A percentile compares a stretch with the other conserved stretches of the same genome.
phyloP scores from a whole-genome alignment of 2,329 filamentous ascomycete species.

The Escovopsis sp. region DNA sequence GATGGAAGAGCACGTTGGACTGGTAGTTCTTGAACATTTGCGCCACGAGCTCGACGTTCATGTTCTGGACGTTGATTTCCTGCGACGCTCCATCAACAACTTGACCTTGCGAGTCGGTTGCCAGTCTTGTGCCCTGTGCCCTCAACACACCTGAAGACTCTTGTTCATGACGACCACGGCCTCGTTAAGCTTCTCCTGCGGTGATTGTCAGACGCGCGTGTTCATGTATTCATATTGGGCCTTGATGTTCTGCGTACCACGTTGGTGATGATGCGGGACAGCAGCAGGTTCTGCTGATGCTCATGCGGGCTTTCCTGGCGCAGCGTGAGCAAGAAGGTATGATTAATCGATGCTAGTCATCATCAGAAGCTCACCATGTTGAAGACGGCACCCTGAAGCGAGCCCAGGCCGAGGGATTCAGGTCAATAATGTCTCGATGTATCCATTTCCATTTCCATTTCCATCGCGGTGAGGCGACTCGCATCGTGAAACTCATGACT shows the following conservation, averaged over 20 bases:
- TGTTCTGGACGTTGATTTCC: constrained; percentile 98
- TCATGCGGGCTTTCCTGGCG: constrained; percentile 87
- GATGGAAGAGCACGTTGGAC: constrained; percentile 90
- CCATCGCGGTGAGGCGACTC: too few relatives aligned
- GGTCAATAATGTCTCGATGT: too few relatives aligned
- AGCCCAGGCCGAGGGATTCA: too few relatives aligned
- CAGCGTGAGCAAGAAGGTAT: not conserved
- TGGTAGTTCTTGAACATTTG: constrained; percentile 99
- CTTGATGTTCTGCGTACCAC: constrained; percentile 47
- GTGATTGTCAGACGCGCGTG: not conserved
- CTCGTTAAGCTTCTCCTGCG: constrained; percentile 91
- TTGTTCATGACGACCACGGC: constrained; percentile 87
- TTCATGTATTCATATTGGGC: too few relatives aligned
- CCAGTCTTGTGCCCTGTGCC: not conserved
- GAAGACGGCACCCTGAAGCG: too few relatives aligned
- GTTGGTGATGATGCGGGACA: constrained; percentile 93
- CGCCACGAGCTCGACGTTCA: constrained; percentile 94
- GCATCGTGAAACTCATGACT: not conserved
- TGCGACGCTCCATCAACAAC: constrained; percentile 20
- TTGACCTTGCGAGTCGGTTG: not conserved
- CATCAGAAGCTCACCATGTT: not conserved
- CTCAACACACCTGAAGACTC: constrained; percentile 53
- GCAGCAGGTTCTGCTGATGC: constrained; percentile 85
- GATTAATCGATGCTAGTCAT: not conserved
- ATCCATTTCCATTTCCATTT: too few relatives aligned